phyloP scores from a whole-genome alignment of 148 eudicot genomes.

The Rhododendron vialii region DNA sequence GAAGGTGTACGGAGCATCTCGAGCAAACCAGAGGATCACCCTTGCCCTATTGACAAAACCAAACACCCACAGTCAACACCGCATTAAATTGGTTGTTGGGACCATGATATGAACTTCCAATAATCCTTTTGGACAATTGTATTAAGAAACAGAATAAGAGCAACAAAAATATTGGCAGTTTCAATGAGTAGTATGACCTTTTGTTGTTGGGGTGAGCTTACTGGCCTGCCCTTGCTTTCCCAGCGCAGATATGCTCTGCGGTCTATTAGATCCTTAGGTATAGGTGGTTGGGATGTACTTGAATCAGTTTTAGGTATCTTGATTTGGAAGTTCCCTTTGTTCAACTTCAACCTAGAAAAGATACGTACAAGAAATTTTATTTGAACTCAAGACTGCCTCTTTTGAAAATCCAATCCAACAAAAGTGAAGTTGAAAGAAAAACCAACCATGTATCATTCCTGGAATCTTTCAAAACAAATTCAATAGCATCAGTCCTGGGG shows the following conservation, averaged over 20 bases:
- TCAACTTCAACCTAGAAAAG: conserved; percentile 14
- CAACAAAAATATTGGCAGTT: background rate
- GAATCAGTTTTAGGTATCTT: conserved; percentile 8
- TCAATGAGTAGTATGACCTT: background rate
- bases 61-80: background rate
- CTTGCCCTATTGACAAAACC: no score
- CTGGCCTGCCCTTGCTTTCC: conserved; percentile 11
- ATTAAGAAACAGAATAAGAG: background rate
- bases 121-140: background rate
- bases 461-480: conserved; percentile 20
- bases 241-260: background rate
- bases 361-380: background rate
- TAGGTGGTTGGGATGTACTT: conserved; percentile 5
- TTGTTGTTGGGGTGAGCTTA: conserved; percentile 11
- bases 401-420: background rate
- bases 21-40: no score
- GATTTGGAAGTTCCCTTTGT: conserved; percentile 16
- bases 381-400: background rate
- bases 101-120: background rate
- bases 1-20: no score
- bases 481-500: conserved; percentile 17
- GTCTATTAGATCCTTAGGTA: conserved; percentile 8
- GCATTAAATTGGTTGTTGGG: background rate
- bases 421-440: background rate
- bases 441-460: conserved; percentile 15